Evolutionary conservation across 345 rosid species (phyloP), one percentile per base, ranked within the genome.

Genomic region (Gossypium stocksii): DNA sequence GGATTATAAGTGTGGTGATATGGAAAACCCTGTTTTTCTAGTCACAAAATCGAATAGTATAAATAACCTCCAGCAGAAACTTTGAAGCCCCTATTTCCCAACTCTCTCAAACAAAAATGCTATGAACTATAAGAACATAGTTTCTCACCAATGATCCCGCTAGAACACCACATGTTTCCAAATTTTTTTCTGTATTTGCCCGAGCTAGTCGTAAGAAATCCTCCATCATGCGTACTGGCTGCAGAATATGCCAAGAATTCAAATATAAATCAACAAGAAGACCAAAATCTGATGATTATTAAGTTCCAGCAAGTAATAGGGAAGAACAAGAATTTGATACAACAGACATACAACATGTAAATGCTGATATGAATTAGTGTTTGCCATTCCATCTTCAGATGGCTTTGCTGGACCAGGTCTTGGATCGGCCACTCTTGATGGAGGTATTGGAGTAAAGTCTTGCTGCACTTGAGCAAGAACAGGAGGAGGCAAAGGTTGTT

Each of bases 401-500:
- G 88, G 78, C 77, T 89, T 84, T 75, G 94, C 93, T 65, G 93
- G 97, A 78, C 99, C 98, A 77, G 99, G 99, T 84, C 99, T 90
- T 69, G 98, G 99, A 82, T 95, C 99, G 54, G 99, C 99, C 72
- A 95, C 97, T 86, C 79, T 92, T 57, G 98, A 93, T 52, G 99
- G 97, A 79, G 89, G 85, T 57, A 95, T 90, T 44, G 86, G 86
- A 80, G 98, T 77, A 27, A 44, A 19, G 2, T 82, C 89, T 72
- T 88, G 93, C 79, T 85, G 96, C 56, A 95, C 85, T 80, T 88
- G 83, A 70, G 97, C 94, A 79, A 93, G 96, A 84, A 95, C 97
- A 38, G 99, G 99, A 78, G 97, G 99, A 66, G 99, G 98, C 53
- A 86, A 53, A 60, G 97, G 98, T 82, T 95, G 99, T 82, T 74